Evolutionary conservation across 306 rosid genomes (phyloP).

Genomic region (Senna siamea): DNA sequence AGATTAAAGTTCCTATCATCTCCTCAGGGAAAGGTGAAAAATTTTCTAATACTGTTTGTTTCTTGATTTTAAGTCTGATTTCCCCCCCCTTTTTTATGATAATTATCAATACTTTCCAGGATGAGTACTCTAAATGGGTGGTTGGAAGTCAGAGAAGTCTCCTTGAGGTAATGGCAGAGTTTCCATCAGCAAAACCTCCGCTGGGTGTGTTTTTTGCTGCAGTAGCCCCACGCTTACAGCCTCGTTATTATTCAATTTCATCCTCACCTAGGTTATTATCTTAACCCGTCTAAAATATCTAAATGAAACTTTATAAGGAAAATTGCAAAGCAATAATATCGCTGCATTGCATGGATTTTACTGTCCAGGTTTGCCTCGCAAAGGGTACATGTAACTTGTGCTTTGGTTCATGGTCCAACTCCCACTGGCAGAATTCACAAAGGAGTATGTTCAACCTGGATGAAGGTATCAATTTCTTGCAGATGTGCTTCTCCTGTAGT

Average conservation of each 20-base stretch:
- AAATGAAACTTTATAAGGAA: slow-evolving; percentile 24
- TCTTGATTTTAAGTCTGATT: neutral
- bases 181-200: slow-evolving; percentile 71
- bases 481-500: slow-evolving; percentile 17
- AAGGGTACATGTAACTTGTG: slow-evolving; percentile 92
- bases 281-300: slow-evolving; percentile 31
- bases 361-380: slow-evolving; percentile 64
- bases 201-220: slow-evolving; percentile 76
- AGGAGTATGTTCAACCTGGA: slow-evolving; percentile 98
- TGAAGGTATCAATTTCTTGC: slow-evolving; percentile 73
- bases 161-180: slow-evolving; percentile 73
- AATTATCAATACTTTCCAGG: slow-evolving; percentile 41
- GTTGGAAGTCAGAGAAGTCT: slow-evolving; percentile 74
- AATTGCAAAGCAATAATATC: slow-evolving; percentile 6
- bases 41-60: slow-evolving; percentile 7
- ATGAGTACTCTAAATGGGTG: slow-evolving; percentile 73
- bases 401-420: slow-evolving; percentile 87
- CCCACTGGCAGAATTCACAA: slow-evolving; percentile 97
- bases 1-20: slow-evolving; percentile 61
- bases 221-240: slow-evolving; percentile 67
- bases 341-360: slow-evolving; percentile 33
- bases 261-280: slow-evolving; percentile 88
- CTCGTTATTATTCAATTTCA: slow-evolving; percentile 80
- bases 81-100: neutral
- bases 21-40: slow-evolving; percentile 67